A percentile compares a stretch with the other conserved stretches of the same genome.
phyloP scores from a whole-genome alignment of 1,284 basidiomycete species.

The Cutaneotrichosporon curvatum region DNA sequence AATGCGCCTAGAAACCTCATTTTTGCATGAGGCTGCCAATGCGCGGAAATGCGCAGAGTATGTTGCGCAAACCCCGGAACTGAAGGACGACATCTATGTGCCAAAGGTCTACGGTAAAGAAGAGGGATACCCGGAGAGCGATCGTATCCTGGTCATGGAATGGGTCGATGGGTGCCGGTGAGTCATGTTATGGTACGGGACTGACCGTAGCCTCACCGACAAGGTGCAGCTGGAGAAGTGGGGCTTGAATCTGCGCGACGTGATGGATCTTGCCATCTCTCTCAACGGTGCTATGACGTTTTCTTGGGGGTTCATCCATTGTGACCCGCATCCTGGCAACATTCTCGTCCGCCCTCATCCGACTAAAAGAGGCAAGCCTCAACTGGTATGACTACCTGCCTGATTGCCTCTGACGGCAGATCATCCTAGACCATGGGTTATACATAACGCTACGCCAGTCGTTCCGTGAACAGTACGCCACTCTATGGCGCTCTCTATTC shows the following conservation, averaged over 20 bases:
- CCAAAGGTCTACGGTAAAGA: slow-evolving; percentile 67
- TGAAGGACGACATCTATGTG: slow-evolving; percentile 66
- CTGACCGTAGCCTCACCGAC: slow-evolving; percentile 54
- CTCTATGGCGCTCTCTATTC: slow-evolving; percentile 71
- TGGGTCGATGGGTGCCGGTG: slow-evolving; percentile 60
- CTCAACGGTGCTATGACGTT: slow-evolving; percentile 82
- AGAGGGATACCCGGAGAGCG: slow-evolving; percentile 53
- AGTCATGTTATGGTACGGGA: too few relatives aligned
- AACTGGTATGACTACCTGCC: slow-evolving; percentile 58
- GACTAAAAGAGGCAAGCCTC: slow-evolving; percentile 53
- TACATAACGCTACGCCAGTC: slow-evolving; percentile 62
- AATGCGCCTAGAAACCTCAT: slow-evolving; percentile 72
- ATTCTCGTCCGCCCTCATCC: slow-evolving; percentile 73
- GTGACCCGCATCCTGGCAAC: slow-evolving; percentile 63
- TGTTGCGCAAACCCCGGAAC: slow-evolving; percentile 51
- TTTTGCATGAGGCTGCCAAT: slow-evolving; percentile 56
- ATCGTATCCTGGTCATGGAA: slow-evolving; percentile 74
- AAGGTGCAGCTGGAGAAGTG: slow-evolving; percentile 46
- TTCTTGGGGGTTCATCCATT: slow-evolving; percentile 75
- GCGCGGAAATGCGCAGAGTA: slow-evolving; percentile 41
- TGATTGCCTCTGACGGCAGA: slow-evolving; percentile 19
- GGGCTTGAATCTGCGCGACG: slow-evolving; percentile 50
- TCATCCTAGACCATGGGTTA: slow-evolving; percentile 77
- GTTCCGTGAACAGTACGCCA: slow-evolving; percentile 66
- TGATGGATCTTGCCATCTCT: slow-evolving; percentile 48